These are phyloP conservation scores for Ceratocystis eucalypticola DNA, from an alignment of 2,329 filamentous ascomycete genomes.

Conservation along the genomic window DNA sequence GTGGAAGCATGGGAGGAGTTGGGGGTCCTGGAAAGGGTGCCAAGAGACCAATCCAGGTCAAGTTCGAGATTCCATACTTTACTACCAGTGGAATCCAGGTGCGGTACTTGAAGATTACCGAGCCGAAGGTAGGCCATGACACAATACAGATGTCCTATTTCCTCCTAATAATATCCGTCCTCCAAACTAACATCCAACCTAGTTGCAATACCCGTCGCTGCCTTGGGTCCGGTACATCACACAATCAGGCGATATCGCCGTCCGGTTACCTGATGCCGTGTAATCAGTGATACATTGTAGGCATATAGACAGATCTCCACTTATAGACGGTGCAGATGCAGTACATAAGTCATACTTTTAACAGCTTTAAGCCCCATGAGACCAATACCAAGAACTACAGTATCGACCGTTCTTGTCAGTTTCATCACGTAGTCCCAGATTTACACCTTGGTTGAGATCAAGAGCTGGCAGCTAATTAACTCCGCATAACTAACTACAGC, in stretches of 20 bases:
- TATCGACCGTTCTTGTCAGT: neutral
- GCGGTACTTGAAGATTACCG: conserved; percentile 95
- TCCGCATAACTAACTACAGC: neutral
- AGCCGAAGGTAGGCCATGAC: conserved; percentile 71
- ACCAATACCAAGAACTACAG: neutral
- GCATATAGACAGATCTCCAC: neutral
- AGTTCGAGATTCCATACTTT: conserved; percentile 99
- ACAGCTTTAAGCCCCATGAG: neutral
- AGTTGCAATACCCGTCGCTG: conserved; percentile 95
- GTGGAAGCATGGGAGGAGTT: conserved; percentile 89
- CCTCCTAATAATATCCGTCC: neutral
- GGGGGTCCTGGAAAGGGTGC: conserved; percentile 63
- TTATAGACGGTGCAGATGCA: neutral
- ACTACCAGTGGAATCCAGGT: conserved; percentile 99
- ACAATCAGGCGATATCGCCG: conserved; percentile 91
- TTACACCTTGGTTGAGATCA: neutral
- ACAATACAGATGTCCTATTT: neutral
- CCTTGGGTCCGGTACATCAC: conserved; percentile 99
- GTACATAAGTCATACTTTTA: conserved; percentile 6
- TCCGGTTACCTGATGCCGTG: conserved; percentile 81
- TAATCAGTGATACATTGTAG: conserved; percentile 29
- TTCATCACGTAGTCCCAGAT: neutral
- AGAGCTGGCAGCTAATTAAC: neutral
- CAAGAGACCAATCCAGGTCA: conserved; percentile 94
- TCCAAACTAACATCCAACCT: conserved; percentile 14